Conservation (phyloP, 2,329 filamentous ascomycete genomes). For the Beauveria brongniartii region DNA sequence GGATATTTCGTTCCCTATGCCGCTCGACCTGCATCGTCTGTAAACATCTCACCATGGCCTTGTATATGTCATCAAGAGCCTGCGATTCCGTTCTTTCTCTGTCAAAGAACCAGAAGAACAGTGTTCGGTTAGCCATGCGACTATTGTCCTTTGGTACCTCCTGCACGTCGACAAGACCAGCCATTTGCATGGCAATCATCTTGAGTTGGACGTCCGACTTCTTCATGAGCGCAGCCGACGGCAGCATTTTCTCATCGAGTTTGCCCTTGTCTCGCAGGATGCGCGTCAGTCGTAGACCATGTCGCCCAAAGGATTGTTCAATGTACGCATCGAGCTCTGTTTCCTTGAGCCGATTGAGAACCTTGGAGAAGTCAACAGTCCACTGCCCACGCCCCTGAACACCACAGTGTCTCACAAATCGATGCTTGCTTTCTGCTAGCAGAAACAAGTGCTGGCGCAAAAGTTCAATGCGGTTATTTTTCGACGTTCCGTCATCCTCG, state of each 20-base stretch:
- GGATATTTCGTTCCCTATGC: slow-evolving; percentile 59
- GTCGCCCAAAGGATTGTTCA: slow-evolving; percentile 64
- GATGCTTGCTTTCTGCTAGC: slow-evolving; percentile 59
- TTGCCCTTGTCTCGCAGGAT: slow-evolving; percentile 83
- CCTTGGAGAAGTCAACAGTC: slow-evolving; percentile 71
- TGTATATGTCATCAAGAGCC: slow-evolving; percentile 76
- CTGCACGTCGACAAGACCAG: slow-evolving; percentile 82
- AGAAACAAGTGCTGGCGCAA: slow-evolving; percentile 68
- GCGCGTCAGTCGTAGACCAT: slow-evolving; percentile 74
- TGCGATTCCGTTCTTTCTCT: slow-evolving; percentile 60
- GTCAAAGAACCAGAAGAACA: slow-evolving; percentile 92
- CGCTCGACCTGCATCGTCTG: slow-evolving; percentile 75
- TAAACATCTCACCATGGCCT: slow-evolving; percentile 76
- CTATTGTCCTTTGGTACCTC: slow-evolving; percentile 86
- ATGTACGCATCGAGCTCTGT: slow-evolving; percentile 77
- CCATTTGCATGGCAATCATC: slow-evolving; percentile 77
- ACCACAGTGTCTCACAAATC: slow-evolving; percentile 62
- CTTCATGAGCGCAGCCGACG: slow-evolving; percentile 71
- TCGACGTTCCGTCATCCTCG: slow-evolving; percentile 35
- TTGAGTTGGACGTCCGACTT: slow-evolving; percentile 79
- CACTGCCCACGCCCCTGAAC: slow-evolving; percentile 61
- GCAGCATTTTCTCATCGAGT: slow-evolving; percentile 86
- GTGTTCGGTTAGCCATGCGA: slow-evolving; percentile 70
- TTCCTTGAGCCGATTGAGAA: slow-evolving; percentile 64
- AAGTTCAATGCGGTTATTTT: slow-evolving; percentile 43